Evolutionary conservation across 2,329 filamentous ascomycete species (phyloP).

Genomic region (Dactylella cylindrospora): DNA sequence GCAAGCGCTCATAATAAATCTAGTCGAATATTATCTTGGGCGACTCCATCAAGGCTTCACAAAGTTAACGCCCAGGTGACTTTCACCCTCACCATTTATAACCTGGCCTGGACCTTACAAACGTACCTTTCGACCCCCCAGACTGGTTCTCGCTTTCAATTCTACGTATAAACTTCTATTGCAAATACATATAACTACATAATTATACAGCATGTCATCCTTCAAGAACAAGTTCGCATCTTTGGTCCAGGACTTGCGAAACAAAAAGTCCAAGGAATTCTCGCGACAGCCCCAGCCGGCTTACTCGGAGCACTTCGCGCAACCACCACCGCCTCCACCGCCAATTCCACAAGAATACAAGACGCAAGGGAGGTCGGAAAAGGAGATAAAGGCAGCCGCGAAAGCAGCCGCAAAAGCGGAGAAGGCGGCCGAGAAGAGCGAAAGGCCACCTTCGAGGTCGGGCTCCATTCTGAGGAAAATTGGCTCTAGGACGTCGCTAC

Average conservation of each 20-base stretch:
- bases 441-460: slow-evolving; percentile 35
- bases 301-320: slow-evolving; percentile 35
- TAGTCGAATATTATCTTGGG: slow-evolving; percentile 17
- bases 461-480: slow-evolving; percentile 38
- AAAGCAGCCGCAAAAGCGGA: not conserved
- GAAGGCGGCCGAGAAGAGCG: not conserved
- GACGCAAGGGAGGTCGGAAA: slow-evolving; percentile 12
- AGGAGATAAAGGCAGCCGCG: slow-evolving; percentile 15
- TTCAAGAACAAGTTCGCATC: slow-evolving; percentile 43
- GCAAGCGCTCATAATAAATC: slow-evolving; percentile 42
- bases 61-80: not conserved
- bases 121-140: slow-evolving; percentile 11
- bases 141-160: slow-evolving; percentile 21
- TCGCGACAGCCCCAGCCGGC: slow-evolving; percentile 36
- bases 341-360: slow-evolving; percentile 23
- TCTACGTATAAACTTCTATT: slow-evolving; percentile 15
- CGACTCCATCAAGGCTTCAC: not conserved
- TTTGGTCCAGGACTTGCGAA: slow-evolving; percentile 40
- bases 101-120: too few species aligned
- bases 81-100: too few species aligned
- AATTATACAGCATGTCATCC: slow-evolving; percentile 34
- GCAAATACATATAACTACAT: slow-evolving; percentile 2
- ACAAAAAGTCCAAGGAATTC: slow-evolving; percentile 40
- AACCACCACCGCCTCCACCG: slow-evolving; percentile 29
- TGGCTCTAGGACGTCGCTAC: slow-evolving; percentile 29